Base-by-base conservation (phyloP, 2,329 filamentous ascomycete genomes). In the Mycosphaerella sp. region DNA sequence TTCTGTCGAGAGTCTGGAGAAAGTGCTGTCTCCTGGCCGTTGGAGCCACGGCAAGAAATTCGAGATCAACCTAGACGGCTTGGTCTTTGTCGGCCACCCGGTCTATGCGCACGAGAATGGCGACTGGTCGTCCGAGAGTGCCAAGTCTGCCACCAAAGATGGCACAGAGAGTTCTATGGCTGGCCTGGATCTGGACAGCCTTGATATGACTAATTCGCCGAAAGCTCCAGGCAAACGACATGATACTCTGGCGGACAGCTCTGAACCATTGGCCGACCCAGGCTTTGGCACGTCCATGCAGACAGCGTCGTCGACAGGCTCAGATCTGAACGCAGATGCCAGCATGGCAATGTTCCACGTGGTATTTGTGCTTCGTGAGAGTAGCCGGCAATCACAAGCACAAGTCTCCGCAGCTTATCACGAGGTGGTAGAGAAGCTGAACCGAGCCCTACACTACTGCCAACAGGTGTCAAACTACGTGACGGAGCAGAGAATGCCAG, bases 261-360 rank as follows among this genome's bases (percentile, higher is more conserved):
- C 64, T 4, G 63, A 66, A 40, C 64, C 64, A 12, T 51, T 52
- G 16, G 49, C 49, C 2, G 50, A 57, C 8, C 30, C 36, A 8
- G 51, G 48, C 8, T 52, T 66, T 6, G 64, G 57, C 2, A 64
- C 62, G 2, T 65, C 63, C 16, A 57, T 61, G 53, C 59, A 62
- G 18, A 67, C 64, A 14, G 51, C 37, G 4, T 53, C 59, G 6
- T 65, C 63, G 3, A 66, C 64, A 13, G 53, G 58, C 6, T 68
- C 66, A 18, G 64, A 56, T 14, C 52, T 53, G 3, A 53, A 65
- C 12, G 68, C 64, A 8, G 70, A 69, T 44, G 45, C 37, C 8
- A 84, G 87, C 66, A 90, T 97, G 87, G 89, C 85, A 56, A 97
- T 97, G 91, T 98, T 98, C 71, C 95, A 96, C 68, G 80, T 96